phyloP scores from a whole-genome alignment of 352 stramenopile species.

The Plasmopara muralis region DNA sequence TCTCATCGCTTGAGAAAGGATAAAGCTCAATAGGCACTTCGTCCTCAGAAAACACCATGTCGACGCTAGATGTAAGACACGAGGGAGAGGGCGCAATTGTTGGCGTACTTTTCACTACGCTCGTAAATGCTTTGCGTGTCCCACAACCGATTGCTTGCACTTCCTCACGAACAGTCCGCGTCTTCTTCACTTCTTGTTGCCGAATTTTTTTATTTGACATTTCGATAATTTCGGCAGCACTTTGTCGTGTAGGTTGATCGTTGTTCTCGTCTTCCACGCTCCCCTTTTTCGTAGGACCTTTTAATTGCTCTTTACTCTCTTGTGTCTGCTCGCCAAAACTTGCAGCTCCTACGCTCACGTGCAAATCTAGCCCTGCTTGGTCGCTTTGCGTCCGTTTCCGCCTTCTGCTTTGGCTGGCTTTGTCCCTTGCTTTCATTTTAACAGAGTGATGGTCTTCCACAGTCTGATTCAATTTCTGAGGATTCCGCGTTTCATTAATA shows the following conservation, averaged over 20 bases:
- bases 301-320: constrained; percentile 4
- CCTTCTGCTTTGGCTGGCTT: constrained; percentile 9
- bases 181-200: constrained; percentile 1
- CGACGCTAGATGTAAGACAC: not conserved
- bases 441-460: constrained; percentile 1
- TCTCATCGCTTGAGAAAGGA: constrained; percentile 31
- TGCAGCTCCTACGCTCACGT: not conserved
- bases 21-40: constrained; percentile 33
- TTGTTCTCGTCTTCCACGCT: constrained; percentile 10
- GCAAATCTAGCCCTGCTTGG: constrained; percentile 1
- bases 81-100: not conserved
- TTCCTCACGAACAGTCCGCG: constrained; percentile 1
- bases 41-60: constrained; percentile 27
- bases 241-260: not conserved
- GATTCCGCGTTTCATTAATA: not conserved
- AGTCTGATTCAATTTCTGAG: constrained; percentile 5
- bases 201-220: constrained; percentile 2
- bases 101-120: not conserved
- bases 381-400: constrained; percentile 6
- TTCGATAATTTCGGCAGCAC: not conserved
- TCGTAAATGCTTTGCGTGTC: not conserved
- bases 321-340: not conserved
- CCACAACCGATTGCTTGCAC: not conserved
- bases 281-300: constrained; percentile 6
- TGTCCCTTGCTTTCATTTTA: constrained; percentile 6